These are phyloP conservation scores for Polyporus arcularius DNA, from an alignment of 768 basidiomycete species.

Conservation along the genomic window DNA sequence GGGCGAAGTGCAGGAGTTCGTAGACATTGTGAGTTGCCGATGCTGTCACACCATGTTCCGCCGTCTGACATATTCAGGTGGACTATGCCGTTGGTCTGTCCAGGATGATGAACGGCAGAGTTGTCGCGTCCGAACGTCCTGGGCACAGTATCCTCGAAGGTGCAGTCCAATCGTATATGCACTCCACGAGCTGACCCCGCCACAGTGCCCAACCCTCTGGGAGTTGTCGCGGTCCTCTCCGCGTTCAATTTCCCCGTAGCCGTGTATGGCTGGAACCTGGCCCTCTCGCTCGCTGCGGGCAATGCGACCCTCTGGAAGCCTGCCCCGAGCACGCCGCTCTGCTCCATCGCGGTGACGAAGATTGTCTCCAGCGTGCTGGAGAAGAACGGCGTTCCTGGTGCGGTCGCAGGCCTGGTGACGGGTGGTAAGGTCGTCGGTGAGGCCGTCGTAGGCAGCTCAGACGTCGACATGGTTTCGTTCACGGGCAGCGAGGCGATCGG, in stretches of 20 bases:
- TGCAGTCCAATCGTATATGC: slow-evolving; percentile 24
- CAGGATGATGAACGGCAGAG: slow-evolving; percentile 90
- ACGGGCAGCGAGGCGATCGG: slow-evolving; percentile 93
- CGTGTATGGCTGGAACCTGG: slow-evolving; percentile 92
- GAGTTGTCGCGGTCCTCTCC: slow-evolving; percentile 69
- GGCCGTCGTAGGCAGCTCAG: slow-evolving; percentile 68
- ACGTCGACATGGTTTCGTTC: slow-evolving; percentile 90
- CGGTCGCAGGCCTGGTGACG: slow-evolving; percentile 78
- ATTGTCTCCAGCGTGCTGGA: slow-evolving; percentile 83
- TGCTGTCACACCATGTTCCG: background rate
- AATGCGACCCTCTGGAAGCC: slow-evolving; percentile 98
- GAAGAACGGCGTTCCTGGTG: slow-evolving; percentile 80
- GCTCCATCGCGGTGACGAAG: slow-evolving; percentile 87
- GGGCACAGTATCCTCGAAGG: slow-evolving; percentile 93
- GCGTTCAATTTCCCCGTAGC: slow-evolving; percentile 98
- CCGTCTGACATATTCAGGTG: slow-evolving; percentile 50
- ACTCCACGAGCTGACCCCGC: background rate
- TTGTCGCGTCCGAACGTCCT: slow-evolving; percentile 85
- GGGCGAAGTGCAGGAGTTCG: slow-evolving; percentile 94
- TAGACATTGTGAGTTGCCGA: slow-evolving; percentile 76
- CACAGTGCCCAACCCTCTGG: slow-evolving; percentile 89
- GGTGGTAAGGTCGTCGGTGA: slow-evolving; percentile 83
- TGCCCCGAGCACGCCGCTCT: slow-evolving; percentile 84
- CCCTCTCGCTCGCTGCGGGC: slow-evolving; percentile 84
- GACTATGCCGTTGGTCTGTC: slow-evolving; percentile 94